These are phyloP conservation scores for Phytophthora megakarya DNA, from an alignment of 352 stramenopile genomes.

Conservation along the genomic window DNA sequence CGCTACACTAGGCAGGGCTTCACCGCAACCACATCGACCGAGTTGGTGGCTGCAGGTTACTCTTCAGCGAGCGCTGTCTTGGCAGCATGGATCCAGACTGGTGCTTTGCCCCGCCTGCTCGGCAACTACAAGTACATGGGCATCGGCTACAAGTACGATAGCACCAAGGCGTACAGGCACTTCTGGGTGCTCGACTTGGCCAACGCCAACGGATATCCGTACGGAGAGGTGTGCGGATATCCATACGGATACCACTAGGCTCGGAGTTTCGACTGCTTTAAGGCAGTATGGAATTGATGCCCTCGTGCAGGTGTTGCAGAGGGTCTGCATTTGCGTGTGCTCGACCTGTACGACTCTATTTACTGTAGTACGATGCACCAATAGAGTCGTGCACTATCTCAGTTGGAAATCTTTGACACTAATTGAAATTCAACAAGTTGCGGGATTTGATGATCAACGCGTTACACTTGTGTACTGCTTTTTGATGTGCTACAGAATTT, in stretches of 20 bases:
- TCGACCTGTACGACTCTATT: too few species aligned
- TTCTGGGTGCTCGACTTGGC: slow-evolving; percentile 33
- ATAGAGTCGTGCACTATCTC: neutral
- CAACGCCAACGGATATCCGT: slow-evolving; percentile 10
- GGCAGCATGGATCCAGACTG: slow-evolving; percentile 44
- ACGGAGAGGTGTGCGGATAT: too few species aligned
- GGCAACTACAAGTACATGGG: neutral
- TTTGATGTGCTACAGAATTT: neutral
- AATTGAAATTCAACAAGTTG: neutral
- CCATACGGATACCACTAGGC: too few species aligned
- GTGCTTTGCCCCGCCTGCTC: neutral
- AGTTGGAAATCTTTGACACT: too few species aligned
- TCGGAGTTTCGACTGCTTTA: too few species aligned
- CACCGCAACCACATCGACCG: slow-evolving; percentile 16
- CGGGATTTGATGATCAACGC: neutral
- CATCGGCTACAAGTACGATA: neutral
- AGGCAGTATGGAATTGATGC: too few species aligned
- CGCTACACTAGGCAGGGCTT: slow-evolving; percentile 19
- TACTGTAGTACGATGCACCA: too few species aligned
- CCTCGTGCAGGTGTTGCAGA: too few species aligned
- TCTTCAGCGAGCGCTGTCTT: slow-evolving; percentile 37
- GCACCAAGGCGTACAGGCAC: neutral
- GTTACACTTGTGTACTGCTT: neutral
- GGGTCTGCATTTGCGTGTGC: neutral
- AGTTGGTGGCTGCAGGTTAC: slow-evolving; percentile 48